These are phyloP conservation scores for Circinella umbellata DNA, from an alignment of 371 early-diverging fungal genomes.

Conservation along the genomic window DNA sequence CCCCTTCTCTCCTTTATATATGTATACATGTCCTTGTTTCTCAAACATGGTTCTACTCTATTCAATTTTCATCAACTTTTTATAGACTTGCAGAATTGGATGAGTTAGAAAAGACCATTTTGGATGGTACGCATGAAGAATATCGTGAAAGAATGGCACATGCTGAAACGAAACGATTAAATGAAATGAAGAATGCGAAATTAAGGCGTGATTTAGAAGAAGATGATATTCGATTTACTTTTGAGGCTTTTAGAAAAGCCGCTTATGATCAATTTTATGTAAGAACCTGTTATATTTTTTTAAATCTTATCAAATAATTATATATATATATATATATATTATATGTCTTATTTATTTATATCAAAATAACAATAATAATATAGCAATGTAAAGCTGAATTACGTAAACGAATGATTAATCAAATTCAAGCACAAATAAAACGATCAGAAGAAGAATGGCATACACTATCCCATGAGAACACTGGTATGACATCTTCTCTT, in stretches of 20 bases:
- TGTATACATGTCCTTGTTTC: too few species aligned
- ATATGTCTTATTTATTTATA: too few species aligned
- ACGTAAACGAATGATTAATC: constrained; percentile 22
- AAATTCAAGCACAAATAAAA: constrained; percentile 27
- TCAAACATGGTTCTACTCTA: too few species aligned
- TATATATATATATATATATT: too few species aligned
- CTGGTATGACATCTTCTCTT: constrained; percentile 5
- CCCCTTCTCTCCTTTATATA: background rate
- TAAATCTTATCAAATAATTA: too few species aligned
- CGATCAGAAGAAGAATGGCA: constrained; percentile 27
- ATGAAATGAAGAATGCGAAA: constrained; percentile 12
- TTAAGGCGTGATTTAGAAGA: constrained; percentile 20
- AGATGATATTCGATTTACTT: constrained; percentile 17
- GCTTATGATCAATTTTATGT: constrained; percentile 30
- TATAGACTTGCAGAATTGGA: constrained; percentile 26
- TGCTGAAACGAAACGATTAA: constrained; percentile 21
- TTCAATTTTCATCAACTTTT: background rate
- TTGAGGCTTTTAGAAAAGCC: constrained; percentile 25
- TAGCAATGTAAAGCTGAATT: constrained; percentile 23
- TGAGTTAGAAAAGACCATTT: constrained; percentile 21
- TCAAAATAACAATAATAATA: background rate
- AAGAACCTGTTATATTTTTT: background rate
- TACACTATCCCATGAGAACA: constrained; percentile 8
- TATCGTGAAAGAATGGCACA: constrained; percentile 20
- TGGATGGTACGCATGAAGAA: constrained; percentile 22